Evolutionary conservation across 345 rosid genomes (phyloP).

Genomic region (Adansonia digitata): DNA sequence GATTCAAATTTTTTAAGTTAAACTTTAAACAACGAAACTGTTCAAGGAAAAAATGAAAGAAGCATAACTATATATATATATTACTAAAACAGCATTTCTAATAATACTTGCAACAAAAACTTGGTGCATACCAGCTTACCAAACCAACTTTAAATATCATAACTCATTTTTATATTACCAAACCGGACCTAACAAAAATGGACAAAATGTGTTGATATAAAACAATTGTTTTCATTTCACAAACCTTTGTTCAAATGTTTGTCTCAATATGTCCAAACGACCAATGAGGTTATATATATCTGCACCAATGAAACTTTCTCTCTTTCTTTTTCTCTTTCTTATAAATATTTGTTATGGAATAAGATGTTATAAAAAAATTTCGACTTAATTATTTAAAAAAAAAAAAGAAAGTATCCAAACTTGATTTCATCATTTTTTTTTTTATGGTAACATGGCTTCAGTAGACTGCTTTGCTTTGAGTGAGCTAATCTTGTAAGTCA

Average conservation of each 20-base stretch:
- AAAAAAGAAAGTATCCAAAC: slow-evolving; percentile 15
- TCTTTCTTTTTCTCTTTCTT: slow-evolving; percentile 20
- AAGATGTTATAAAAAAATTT: slow-evolving; percentile 21
- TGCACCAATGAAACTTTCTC: background rate
- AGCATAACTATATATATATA: no score
- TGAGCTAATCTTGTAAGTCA: no score
- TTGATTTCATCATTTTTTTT: slow-evolving; percentile 20
- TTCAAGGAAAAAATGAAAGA: no score
- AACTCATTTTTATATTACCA: background rate
- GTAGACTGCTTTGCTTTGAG: no score
- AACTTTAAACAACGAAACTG: no score
- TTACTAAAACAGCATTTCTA: no score
- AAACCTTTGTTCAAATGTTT: background rate
- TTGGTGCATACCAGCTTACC: no score
- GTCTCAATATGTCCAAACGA: slow-evolving; percentile 8
- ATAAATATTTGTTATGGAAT: slow-evolving; percentile 24
- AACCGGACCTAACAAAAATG: background rate
- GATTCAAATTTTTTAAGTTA: no score
- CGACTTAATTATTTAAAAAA: slow-evolving; percentile 16
- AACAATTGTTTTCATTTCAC: background rate
- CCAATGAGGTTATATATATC: background rate
- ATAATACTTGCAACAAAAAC: no score
- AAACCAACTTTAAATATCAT: background rate
- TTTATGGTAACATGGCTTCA: background rate
- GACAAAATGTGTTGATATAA: slow-evolving; percentile 2